phyloP scores from a whole-genome alignment of 768 basidiomycete genomes.

The Agaricus bisporus region DNA sequence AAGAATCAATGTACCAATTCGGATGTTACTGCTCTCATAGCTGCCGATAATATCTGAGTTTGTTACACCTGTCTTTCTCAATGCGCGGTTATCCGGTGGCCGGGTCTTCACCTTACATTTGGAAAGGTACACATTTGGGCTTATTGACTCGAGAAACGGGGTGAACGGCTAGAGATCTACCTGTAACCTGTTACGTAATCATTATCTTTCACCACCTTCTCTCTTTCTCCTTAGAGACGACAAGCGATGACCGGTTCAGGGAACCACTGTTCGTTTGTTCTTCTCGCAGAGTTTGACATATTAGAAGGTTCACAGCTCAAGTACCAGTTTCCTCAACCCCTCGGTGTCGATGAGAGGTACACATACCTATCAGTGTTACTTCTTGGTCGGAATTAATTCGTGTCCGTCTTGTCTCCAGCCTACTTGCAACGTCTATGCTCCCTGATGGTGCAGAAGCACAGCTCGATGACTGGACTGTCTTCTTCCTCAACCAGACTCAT shows the following conservation, averaged over 20 bases:
- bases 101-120: no score
- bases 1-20: no score
- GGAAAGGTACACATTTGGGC: no score
- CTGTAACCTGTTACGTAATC: not conserved
- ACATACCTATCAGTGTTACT: not conserved
- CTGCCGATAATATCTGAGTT: no score
- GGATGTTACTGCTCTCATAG: no score
- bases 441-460: conserved; percentile 97
- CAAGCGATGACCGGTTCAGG: conserved; percentile 50
- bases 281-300: conserved; percentile 99
- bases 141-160: no score
- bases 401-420: conserved; percentile 35
- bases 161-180: no score
- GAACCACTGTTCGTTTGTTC: conserved; percentile 85
- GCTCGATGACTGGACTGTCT: conserved; percentile 96
- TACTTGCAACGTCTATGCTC: conserved; percentile 95
- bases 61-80: no score
- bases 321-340: conserved; percentile 92
- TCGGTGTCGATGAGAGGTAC: conserved; percentile 93
- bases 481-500: conserved; percentile 93
- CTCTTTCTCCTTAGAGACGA: not conserved
- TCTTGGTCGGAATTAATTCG: conserved; percentile 9
- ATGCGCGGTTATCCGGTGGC: no score
- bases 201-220: not conserved
- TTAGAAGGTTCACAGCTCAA: conserved; percentile 89